phyloP scores from a whole-genome alignment of 768 basidiomycete species.

The Erythrobasidium yunnanense region DNA sequence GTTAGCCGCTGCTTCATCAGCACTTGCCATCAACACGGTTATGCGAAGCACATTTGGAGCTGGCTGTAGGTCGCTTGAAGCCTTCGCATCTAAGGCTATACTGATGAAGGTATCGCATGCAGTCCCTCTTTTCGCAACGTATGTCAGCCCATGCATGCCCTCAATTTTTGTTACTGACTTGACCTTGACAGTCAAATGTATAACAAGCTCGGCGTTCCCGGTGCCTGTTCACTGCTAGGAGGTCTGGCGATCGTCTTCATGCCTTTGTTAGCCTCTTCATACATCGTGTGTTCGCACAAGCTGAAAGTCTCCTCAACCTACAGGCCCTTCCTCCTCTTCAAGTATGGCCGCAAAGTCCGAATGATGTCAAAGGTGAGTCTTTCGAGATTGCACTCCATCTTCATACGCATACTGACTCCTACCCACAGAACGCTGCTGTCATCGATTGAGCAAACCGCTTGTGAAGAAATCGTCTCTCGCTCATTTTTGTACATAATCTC shows the following conservation, averaged over 20 bases:
- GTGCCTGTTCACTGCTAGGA: constrained; percentile 32
- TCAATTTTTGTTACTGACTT: constrained; percentile 36
- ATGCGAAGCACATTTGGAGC: constrained; percentile 34
- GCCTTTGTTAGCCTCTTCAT: neutral
- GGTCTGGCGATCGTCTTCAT: constrained; percentile 27
- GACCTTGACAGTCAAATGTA: constrained; percentile 36
- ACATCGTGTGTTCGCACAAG: too few species aligned
- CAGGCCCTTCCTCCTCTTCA: constrained; percentile 29
- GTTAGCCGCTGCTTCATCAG: constrained; percentile 34
- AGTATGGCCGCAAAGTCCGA: constrained; percentile 34
- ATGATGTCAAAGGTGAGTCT: constrained; percentile 35
- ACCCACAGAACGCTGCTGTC: too few species aligned
- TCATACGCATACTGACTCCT: too few species aligned
- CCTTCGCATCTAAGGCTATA: too few species aligned
- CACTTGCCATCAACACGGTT: constrained; percentile 37
- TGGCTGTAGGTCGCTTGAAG: constrained; percentile 30
- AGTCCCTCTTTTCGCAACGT: constrained; percentile 35
- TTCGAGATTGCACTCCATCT: too few species aligned
- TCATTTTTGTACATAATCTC: too few species aligned
- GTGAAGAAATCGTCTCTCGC: too few species aligned
- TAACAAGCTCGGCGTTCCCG: constrained; percentile 26
- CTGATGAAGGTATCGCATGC: too few species aligned
- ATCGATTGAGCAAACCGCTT: too few species aligned
- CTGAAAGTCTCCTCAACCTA: constrained; percentile 27
- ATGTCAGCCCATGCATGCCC: too few species aligned